Conservation (phyloP, 169 alveolate species). For the Cryptosporidium viatorum region DNA sequence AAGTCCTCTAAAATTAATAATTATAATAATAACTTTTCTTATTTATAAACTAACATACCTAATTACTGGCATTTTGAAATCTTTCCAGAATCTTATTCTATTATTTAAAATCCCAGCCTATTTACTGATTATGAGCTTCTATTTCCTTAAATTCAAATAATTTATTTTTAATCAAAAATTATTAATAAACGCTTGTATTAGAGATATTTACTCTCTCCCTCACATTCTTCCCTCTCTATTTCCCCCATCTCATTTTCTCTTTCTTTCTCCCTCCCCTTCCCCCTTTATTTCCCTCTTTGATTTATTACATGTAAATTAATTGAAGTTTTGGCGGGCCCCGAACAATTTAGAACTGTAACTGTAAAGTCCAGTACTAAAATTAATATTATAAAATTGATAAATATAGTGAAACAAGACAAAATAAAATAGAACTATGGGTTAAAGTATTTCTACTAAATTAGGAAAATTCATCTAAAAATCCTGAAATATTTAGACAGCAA, state of each 20-base stretch:
- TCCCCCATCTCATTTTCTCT: background rate
- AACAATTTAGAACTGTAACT: background rate
- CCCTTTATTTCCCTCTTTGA: background rate
- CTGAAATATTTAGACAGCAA: conserved; percentile 33
- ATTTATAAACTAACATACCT: background rate
- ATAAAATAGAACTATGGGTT: conserved; percentile 10
- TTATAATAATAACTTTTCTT: background rate
- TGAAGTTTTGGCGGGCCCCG: background rate
- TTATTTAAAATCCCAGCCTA: background rate
- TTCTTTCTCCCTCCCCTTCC: background rate
- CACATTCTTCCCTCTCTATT: background rate
- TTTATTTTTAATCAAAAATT: background rate
- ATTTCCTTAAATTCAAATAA: background rate
- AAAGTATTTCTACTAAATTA: background rate
- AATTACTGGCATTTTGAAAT: conserved; percentile 36
- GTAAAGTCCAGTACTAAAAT: too few relatives aligned
- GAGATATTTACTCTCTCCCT: background rate
- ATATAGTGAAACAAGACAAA: background rate
- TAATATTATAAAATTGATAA: background rate
- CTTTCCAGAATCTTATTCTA: background rate
- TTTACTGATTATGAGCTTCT: background rate
- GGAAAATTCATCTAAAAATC: background rate
- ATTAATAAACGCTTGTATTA: too few relatives aligned
- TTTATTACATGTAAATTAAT: background rate
- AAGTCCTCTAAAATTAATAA: conserved; percentile 24